Percentiles rank a stretch among this genome's conserved stretches.
Conservation (phyloP, 768 basidiomycete genomes). For the Auriculariales sp. region DNA sequence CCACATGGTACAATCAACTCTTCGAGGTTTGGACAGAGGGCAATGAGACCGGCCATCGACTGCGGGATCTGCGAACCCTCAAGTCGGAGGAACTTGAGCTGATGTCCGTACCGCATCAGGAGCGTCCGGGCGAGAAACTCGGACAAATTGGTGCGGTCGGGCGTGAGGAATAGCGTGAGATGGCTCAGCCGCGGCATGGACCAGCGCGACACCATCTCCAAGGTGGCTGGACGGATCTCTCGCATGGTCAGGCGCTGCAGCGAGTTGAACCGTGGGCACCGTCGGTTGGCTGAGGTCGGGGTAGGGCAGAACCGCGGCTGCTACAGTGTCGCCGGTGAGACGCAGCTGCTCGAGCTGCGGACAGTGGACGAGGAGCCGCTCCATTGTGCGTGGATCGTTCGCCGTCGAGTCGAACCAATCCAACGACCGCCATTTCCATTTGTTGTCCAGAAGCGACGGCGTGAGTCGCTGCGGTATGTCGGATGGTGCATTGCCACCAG, state of each 20-base stretch:
- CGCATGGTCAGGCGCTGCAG: not conserved
- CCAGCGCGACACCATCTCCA: constrained; percentile 1
- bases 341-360: not conserved
- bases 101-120: not conserved
- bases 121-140: not conserved
- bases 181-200: not conserved
- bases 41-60: not conserved
- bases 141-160: not conserved
- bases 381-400: not conserved
- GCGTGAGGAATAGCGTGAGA: not conserved
- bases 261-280: not conserved
- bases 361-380: not conserved
- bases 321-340: not conserved
- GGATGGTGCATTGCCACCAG: not conserved
- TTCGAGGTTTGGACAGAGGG: not conserved
- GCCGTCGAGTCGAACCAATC: not conserved
- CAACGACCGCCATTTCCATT: not conserved
- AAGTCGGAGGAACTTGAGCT: not conserved
- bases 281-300: not conserved
- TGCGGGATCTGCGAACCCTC: not conserved
- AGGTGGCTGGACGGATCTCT: not conserved
- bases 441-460: not conserved
- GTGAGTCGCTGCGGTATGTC: not conserved
- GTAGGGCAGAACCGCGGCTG: not conserved
- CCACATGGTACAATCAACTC: not conserved